phyloP scores from a whole-genome alignment of 2,329 filamentous ascomycete species.

The Zelopaecilomyces penicillatus region DNA sequence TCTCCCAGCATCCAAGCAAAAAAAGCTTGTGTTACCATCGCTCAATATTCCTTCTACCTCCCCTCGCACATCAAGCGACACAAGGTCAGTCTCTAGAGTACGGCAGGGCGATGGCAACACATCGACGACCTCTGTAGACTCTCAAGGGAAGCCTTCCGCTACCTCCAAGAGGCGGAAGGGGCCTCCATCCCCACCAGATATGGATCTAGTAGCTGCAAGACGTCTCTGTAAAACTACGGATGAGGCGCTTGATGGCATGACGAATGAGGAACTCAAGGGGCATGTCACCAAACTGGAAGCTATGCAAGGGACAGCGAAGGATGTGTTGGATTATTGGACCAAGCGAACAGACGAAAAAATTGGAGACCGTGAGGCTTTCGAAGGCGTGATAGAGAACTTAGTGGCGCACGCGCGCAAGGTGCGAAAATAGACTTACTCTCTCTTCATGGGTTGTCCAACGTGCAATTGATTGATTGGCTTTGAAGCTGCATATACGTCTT shows the following conservation, averaged over 20 bases:
- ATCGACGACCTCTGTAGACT: slow-evolving; percentile 51
- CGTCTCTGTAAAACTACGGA: slow-evolving; percentile 78
- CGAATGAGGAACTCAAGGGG: slow-evolving; percentile 61
- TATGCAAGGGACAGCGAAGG: slow-evolving; percentile 62
- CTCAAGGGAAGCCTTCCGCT: slow-evolving; percentile 43
- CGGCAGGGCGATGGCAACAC: slow-evolving; percentile 42
- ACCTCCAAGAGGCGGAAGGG: slow-evolving; percentile 41
- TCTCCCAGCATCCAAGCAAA: slow-evolving; percentile 91
- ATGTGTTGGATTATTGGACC: slow-evolving; percentile 81
- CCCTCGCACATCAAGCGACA: slow-evolving; percentile 47
- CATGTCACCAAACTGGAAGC: slow-evolving; percentile 64
- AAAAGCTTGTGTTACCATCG: slow-evolving; percentile 90
- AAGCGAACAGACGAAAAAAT: slow-evolving; percentile 78
- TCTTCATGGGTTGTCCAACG: slow-evolving; percentile 9
- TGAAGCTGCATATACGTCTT: slow-evolving; percentile 9
- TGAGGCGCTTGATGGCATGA: slow-evolving; percentile 72
- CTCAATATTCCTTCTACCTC: slow-evolving; percentile 60
- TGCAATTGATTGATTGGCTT: slow-evolving; percentile 13
- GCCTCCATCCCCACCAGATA: slow-evolving; percentile 59
- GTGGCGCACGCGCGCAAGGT: slow-evolving; percentile 85
- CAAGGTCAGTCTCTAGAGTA: slow-evolving; percentile 38
- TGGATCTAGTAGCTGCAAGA: slow-evolving; percentile 71
- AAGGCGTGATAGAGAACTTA: slow-evolving; percentile 93
- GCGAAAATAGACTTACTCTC: slow-evolving; percentile 52
- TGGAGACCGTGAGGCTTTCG: slow-evolving; percentile 86